Evolutionary conservation across 2,329 filamentous ascomycete genomes (phyloP).

Genomic region (Hirsutella minnesotensis): DNA sequence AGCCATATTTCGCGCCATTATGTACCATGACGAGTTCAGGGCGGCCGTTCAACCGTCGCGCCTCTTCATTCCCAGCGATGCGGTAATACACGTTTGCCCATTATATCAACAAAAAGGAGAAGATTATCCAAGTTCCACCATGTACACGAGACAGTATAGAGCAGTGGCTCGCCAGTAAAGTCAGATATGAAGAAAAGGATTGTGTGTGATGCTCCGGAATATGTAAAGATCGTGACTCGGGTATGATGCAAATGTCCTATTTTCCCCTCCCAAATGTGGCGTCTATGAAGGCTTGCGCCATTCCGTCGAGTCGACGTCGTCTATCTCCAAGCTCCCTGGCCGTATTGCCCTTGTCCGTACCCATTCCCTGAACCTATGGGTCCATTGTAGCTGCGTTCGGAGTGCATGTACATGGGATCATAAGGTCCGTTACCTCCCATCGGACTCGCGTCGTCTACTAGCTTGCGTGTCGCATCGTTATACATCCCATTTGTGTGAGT

Average conservation of each 20-base stretch:
- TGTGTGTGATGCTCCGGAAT: background rate
- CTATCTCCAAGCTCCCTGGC: background rate
- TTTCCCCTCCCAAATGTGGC: background rate
- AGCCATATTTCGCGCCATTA: too few species aligned
- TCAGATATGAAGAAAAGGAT: background rate
- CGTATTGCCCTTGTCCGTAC: conserved; percentile 7
- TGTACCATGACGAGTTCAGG: too few species aligned
- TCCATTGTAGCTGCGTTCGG: conserved; percentile 4
- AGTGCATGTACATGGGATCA: background rate
- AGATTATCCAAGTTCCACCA: background rate
- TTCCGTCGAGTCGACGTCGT: too few species aligned
- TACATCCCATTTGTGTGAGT: conserved; percentile 24
- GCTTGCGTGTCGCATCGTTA: conserved; percentile 23
- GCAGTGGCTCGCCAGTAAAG: background rate
- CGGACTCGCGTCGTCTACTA: conserved; percentile 28
- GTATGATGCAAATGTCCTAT: conserved; percentile 1
- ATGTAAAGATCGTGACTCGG: background rate
- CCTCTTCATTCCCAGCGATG: too few species aligned
- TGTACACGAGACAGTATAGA: background rate
- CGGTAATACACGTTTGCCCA: background rate
- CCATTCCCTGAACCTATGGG: conserved; percentile 7
- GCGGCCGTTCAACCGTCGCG: too few species aligned
- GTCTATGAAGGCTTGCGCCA: background rate
- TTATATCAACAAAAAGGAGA: background rate
- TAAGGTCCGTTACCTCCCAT: conserved; percentile 16